Evolutionary conservation across 805 yeast species (phyloP).

Genomic region (Saccharomycopsis sp.): DNA sequence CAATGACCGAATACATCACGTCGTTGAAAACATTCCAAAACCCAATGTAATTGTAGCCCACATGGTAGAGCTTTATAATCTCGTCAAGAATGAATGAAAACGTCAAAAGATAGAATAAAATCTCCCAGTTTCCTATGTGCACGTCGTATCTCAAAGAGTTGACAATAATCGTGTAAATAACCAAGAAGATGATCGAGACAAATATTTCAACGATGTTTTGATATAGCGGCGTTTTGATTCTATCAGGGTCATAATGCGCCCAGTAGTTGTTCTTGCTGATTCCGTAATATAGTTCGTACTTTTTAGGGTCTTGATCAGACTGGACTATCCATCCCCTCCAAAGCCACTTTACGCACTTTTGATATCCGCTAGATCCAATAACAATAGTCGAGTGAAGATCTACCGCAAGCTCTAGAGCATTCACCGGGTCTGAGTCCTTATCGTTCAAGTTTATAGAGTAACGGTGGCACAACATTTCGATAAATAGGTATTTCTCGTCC

Average conservation of each 20-base stretch:
- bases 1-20: conserved; percentile 50
- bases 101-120: conserved; percentile 57
- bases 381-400: conserved; percentile 76
- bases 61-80: conserved; percentile 60
- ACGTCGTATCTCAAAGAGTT: conserved; percentile 22
- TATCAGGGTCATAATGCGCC: conserved; percentile 71
- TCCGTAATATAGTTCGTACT: conserved; percentile 58
- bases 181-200: conserved; percentile 57
- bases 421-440: conserved; percentile 55
- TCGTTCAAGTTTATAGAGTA: conserved; percentile 60
- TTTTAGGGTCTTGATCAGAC: conserved; percentile 58
- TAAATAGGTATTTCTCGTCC: conserved; percentile 55
- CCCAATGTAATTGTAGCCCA: conserved; percentile 64
- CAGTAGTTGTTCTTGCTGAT: conserved; percentile 46
- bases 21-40: conserved; percentile 80
- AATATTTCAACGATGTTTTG: conserved; percentile 68
- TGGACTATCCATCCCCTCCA: conserved; percentile 94
- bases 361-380: conserved; percentile 76
- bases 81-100: conserved; percentile 65
- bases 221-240: conserved; percentile 79
- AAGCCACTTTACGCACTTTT: conserved; percentile 79
- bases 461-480: conserved; percentile 71
- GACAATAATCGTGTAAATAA: conserved; percentile 50
- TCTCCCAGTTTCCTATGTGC: conserved; percentile 42
- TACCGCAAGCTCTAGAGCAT: conserved; percentile 78